Evolutionary conservation across 1,284 basidiomycete species (phyloP).

Genomic region (Cryptococcus sp.): DNA sequence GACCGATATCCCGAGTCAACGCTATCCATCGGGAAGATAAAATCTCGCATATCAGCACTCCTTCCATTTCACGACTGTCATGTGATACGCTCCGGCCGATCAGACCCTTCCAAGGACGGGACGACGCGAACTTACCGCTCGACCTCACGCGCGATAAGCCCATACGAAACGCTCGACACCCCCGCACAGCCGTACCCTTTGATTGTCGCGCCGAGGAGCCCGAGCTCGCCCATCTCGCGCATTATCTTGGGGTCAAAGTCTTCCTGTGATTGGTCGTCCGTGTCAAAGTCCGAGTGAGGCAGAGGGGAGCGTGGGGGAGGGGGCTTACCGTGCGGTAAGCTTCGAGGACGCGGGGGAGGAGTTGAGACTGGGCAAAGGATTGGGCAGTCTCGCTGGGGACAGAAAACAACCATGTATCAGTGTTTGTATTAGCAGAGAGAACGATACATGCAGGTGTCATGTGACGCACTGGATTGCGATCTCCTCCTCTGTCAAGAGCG

Average conservation of each 20-base stretch:
- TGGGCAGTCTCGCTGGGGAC: conserved; percentile 64
- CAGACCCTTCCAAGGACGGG: too few species aligned
- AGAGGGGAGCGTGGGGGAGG: background rate
- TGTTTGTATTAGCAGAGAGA: background rate
- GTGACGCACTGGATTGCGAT: conserved; percentile 70
- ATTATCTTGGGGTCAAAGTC: conserved; percentile 77
- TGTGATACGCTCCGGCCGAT: too few species aligned
- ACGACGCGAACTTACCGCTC: conserved; percentile 61
- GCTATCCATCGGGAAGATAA: conserved; percentile 9
- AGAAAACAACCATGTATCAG: background rate
- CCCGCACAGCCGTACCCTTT: conserved; percentile 93
- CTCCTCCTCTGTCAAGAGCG: conserved; percentile 84
- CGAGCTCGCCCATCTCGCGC: conserved; percentile 88
- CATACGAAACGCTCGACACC: conserved; percentile 86
- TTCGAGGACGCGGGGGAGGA: conserved; percentile 77
- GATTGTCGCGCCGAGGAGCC: conserved; percentile 87
- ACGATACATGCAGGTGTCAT: background rate
- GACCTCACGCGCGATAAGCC: conserved; percentile 87
- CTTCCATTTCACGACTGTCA: too few species aligned
- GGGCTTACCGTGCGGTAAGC: conserved; percentile 82
- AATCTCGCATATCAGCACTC: background rate
- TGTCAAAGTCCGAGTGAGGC: background rate
- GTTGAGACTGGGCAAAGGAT: conserved; percentile 78
- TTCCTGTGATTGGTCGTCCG: conserved; percentile 42
- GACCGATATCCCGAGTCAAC: conserved; percentile 95